Evolutionary conservation across 139 green algal genomes (phyloP), one percentile per base, ranked within the genome.

Genomic region (Tetradesmus lagerheimii): DNA sequence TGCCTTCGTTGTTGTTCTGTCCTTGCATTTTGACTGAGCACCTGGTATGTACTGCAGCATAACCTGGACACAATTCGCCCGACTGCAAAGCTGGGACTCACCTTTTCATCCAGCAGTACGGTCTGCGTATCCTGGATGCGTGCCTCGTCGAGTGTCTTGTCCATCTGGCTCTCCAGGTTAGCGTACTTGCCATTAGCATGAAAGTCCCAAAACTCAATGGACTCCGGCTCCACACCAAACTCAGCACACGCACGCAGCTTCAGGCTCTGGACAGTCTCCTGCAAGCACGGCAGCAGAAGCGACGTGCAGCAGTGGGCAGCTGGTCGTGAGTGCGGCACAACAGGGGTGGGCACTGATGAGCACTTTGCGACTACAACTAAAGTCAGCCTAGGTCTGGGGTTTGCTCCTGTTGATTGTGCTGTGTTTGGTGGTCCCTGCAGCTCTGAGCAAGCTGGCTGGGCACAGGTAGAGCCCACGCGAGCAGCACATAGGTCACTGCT

Each of bases 181-280:
- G 39, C 66, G 82, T 91, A 81, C 78, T 91, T 91, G 87, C 57
- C 37, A 18, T 85, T 57, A 29, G 87, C 57, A 38, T 87, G 90
- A 74, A 89, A 97, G 87, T 95, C 92, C 83, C 90, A 91, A 2
- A 97, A 81, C 12, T 87, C 53, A 15, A 91, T 80, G 18, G 96
- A 91, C 2, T 67, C 75, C 29, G 90, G 66, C 5, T 91, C 82
- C 34, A 97, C 34, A 5, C 81, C 84, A 76, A 97, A 81, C 15
- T 57, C 74, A 53, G 50, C 57, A 85, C 93, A 97, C 1, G 90
- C 91, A 27, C 76, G 74, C 18, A 66, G 35, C 89, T 97, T 97
- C 57, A 97, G 45, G 23, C 92, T 67, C 1, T 15, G 34, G 23
- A 97, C 71, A 12, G 88, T 94, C 41, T 83, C 89, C 93, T 96